These are phyloP conservation scores for Penicillium parvum DNA, from an alignment of 495 filamentous ascomycete species.

Conservation along the genomic window DNA sequence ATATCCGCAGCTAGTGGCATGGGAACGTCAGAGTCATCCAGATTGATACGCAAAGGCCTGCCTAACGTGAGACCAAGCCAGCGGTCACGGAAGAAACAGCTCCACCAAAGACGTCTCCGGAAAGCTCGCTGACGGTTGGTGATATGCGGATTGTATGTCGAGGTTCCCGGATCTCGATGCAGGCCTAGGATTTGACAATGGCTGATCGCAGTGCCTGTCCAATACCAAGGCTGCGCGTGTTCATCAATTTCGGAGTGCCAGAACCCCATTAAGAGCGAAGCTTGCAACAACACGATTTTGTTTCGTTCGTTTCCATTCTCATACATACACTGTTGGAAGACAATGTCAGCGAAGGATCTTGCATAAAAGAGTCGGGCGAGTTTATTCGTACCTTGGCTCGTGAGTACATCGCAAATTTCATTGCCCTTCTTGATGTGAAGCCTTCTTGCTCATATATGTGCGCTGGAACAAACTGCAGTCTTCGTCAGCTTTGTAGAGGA, in stretches of 20 bases:
- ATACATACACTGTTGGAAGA: conserved; percentile 30
- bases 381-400: conserved; percentile 32
- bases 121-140: conserved; percentile 25
- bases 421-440: conserved; percentile 30
- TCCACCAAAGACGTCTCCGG: conserved; percentile 41
- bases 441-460: conserved; percentile 26
- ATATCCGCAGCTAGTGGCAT: conserved; percentile 26
- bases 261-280: conserved; percentile 36
- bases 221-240: conserved; percentile 34
- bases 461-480: conserved; percentile 23
- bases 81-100: conserved; percentile 34
- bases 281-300: conserved; percentile 36
- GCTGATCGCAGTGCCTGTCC: conserved; percentile 34
- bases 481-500: background rate
- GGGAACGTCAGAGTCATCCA: conserved; percentile 30
- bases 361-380: background rate
- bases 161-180: conserved; percentile 21
- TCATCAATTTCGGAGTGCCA: conserved; percentile 37
- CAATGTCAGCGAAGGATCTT: background rate
- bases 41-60: conserved; percentile 33
- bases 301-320: conserved; percentile 29
- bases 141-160: conserved; percentile 17
- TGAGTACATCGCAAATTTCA: conserved; percentile 37
- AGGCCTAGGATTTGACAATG: conserved; percentile 33
- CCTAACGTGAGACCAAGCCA: conserved; percentile 37